phyloP scores from a whole-genome alignment of 805 yeast genomes.

The Sporopachydermia quercuum region DNA sequence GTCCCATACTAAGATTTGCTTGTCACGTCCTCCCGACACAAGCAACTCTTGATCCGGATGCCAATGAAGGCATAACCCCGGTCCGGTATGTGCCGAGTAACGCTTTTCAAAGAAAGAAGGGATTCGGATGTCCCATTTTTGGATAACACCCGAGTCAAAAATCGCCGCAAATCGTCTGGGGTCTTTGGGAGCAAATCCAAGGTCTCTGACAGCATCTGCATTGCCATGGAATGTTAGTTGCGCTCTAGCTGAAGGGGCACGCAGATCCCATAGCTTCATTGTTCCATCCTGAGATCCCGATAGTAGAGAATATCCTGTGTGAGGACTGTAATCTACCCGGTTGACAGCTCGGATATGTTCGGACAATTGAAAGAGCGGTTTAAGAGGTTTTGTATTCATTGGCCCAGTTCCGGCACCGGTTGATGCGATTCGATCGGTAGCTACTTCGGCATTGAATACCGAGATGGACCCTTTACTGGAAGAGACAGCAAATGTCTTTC shows the following conservation, averaged over 20 bases:
- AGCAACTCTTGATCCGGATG: constrained; percentile 73
- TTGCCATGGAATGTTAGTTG: constrained; percentile 38
- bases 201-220: constrained; percentile 55
- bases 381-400: too few relatives aligned
- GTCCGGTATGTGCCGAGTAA: constrained; percentile 82
- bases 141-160: constrained; percentile 80
- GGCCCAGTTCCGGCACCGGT: too few relatives aligned
- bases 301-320: constrained; percentile 22
- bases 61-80: constrained; percentile 79
- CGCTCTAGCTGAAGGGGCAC: constrained; percentile 32
- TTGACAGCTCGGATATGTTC: constrained; percentile 35
- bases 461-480: constrained; percentile 33
- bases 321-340: constrained; percentile 26
- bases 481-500: constrained; percentile 27
- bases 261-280: constrained; percentile 61
- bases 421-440: constrained; percentile 17
- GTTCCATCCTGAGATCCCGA: constrained; percentile 75
- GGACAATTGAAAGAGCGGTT: constrained; percentile 16
- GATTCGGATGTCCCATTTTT: constrained; percentile 72
- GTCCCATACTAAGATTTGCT: constrained; percentile 66
- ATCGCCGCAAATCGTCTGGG: constrained; percentile 54
- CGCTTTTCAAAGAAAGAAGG: constrained; percentile 49
- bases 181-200: constrained; percentile 39
- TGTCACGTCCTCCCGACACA: constrained; percentile 88
- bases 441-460: constrained; percentile 16